These are phyloP conservation scores for Leccinellum rugosiceps DNA, from an alignment of 768 basidiomycete species.

Conservation along the genomic window DNA sequence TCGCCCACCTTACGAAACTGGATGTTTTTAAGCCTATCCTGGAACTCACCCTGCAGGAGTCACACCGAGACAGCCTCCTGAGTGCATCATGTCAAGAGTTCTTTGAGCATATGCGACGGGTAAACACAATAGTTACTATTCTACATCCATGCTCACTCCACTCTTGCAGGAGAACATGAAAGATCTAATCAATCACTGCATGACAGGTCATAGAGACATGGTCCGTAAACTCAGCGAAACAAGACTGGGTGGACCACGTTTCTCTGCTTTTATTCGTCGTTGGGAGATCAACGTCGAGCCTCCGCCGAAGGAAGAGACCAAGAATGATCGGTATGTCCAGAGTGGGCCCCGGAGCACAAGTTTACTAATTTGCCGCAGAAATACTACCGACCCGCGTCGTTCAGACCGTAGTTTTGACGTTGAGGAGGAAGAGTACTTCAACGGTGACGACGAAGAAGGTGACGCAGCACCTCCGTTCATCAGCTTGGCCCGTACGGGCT, in stretches of 20 bases:
- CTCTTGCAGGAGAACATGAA: slow-evolving; percentile 76
- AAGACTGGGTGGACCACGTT: slow-evolving; percentile 61
- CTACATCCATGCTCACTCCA: slow-evolving; percentile 5
- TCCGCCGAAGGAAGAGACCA: slow-evolving; percentile 49
- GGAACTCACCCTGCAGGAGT: slow-evolving; percentile 80
- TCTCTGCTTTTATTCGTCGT: slow-evolving; percentile 67
- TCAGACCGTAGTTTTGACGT: slow-evolving; percentile 53
- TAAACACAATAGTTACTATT: slow-evolving; percentile 34
- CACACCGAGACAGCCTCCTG: slow-evolving; percentile 84
- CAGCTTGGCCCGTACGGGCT: slow-evolving; percentile 26
- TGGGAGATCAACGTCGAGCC: slow-evolving; percentile 95
- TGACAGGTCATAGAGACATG: slow-evolving; percentile 68
- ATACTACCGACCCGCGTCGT: slow-evolving; percentile 38
- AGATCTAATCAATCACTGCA: slow-evolving; percentile 77
- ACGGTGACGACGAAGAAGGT: slow-evolving; percentile 78
- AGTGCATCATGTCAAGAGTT: slow-evolving; percentile 95
- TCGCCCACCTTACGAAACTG: slow-evolving; percentile 75
- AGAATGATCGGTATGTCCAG: slow-evolving; percentile 46
- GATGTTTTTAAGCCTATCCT: slow-evolving; percentile 83
- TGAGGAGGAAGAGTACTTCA: slow-evolving; percentile 94
- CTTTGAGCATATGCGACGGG: slow-evolving; percentile 88
- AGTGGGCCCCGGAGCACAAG: slow-evolving; percentile 8
- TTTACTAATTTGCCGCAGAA: slow-evolving; percentile 31
- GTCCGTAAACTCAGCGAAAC: slow-evolving; percentile 63
- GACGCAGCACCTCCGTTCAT: slow-evolving; percentile 38